Evolutionary conservation across 305 asterid species (phyloP), one percentile per base, ranked within the genome.

Genomic region (Striga hermonthica): DNA sequence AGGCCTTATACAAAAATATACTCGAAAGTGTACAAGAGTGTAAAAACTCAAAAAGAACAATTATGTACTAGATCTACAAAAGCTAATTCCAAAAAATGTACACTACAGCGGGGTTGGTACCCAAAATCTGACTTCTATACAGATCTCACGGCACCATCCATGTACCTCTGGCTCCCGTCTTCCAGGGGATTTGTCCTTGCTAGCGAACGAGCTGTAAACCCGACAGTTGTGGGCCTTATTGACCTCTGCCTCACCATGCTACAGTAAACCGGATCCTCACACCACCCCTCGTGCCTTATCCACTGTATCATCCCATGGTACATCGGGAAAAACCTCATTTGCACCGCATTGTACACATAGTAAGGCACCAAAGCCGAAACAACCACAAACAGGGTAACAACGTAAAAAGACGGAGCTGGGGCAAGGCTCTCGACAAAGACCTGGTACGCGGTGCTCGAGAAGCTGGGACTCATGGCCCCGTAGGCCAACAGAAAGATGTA

Each of bases 291-390:
- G 4, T 79, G 65, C 79, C 99, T 82, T 57, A 90, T 82, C 99
- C 97, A 93, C 62, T 93, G 99, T 60, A 93, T 85, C 86, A 77
- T 82, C n/a, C 80, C 96, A 5, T 93, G 97, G 76, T 84, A 90
- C 96, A 80, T 79, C 3, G 99, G 99, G 79, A 93, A 93, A 80
- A 93, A 90, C 28, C 95, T 77, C 80, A 74, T 83, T 57, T 85
- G 91, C 45, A 93, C 69, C 6, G 96, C 78, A 1, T 79, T 80
- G 77, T 77, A 90, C 0, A 58, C 60, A 0, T 80, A 88, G 69
- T 90, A 93, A 9, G 99, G 99, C 37, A 84, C 70, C 34, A 93
- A 75, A 9, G 99, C 84, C 0, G 97, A 73, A 15, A 81, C 44
- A 0, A 86, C 91, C 7, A 79, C 95, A 12, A 82, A 80, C 31